Evolutionary conservation across 352 stramenopile genomes (phyloP), one percentile per base, ranked within the genome.

Genomic region (Peronospora destructor): DNA sequence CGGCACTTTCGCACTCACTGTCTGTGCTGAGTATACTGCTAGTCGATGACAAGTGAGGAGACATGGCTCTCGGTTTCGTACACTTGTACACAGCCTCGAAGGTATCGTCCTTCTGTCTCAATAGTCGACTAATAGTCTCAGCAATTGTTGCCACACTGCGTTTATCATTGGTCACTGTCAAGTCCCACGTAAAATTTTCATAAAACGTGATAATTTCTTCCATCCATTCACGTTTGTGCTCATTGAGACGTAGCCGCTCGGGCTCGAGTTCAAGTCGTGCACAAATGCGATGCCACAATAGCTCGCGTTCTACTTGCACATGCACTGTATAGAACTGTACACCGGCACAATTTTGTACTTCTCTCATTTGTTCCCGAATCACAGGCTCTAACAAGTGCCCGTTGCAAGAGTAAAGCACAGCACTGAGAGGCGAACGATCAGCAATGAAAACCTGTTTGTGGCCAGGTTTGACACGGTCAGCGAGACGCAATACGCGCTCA

Each of bases 281-380:
- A 7, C 64, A 44, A 47, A 95, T 94, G 53, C 85, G 83, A 28
- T 56, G 53, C 83, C 83, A 95, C 13, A 95, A 56, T 16, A 88
- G 30, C 23, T 91, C 80, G 3, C 60, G 61, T 34, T 91, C 77
- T 25, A 95, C 85, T 28, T 68, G 61, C 21, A 95, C 64, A 54
- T 93, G 81, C 39, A 93, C 71, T 13, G 78, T 93, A 57, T 90
- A 84, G 66, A 95, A 91, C 50, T 87, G 68, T 36, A 95, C 76
- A 30, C 72, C 65, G 14, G 79, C 77, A 54, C 73, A 76, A 39
- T 84, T 41, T 28, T 87, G 59, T 25, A 94, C 80, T 56, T 95
- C 84, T 19, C 64, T 59, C 76, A 94, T 91, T 42, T 94, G 83
- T 40, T 69, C 76, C 30, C 72, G 71, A 41, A 95, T 94, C 2